Base-by-base conservation (phyloP, 2,329 filamentous ascomycete genomes). In the Orbilia oligospora region DNA sequence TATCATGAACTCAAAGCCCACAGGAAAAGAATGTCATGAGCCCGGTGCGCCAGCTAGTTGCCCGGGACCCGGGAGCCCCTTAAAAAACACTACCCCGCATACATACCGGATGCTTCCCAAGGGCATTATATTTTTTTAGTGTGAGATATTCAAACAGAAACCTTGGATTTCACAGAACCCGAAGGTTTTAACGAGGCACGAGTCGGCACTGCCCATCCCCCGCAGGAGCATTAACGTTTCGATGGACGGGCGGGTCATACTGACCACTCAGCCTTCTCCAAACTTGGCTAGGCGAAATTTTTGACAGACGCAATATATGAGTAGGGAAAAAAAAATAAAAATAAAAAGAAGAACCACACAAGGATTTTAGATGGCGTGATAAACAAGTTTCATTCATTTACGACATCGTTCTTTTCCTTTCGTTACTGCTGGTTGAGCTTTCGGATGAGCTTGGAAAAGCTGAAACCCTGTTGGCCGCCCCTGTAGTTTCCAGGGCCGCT, bases 231-330 rank as follows among this genome's bases (percentile, higher is more conserved):
- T 61, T n/a, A 44, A 61, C 56, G 9, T 27, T 27, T 61, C 56
- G 36, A 61, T 18, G 20, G 10, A 5, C n/a, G 18, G 24, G 36
- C 33, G 56, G 56, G 20, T 61, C 56, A 61, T 61, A 58, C 33
- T 27, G 20, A 61, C 53, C 46, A 67, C 71, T 64, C 63, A 65
- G 71, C 71, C 71, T 68, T 33, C 64, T 75, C 71, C 64, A 75
- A 68, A 64, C 64, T 69, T 75, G 71, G 71, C 64, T 75, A 75
- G 71, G 71, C 71, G 53, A 49, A 75, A 61, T 75, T 18, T 68
- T 67, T 44, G 56, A 27, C 4, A 61, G 20, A 27, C 20, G 18
- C 8, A 44, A 20, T 46, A 46, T 5, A 46, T 16, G 16, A 18
- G 4, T n/a, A 46, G 3, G 16, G 16, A 6, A n/a, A n/a, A n/a